Conservation (phyloP, 805 yeast species). For the Candida sphagnicola region DNA sequence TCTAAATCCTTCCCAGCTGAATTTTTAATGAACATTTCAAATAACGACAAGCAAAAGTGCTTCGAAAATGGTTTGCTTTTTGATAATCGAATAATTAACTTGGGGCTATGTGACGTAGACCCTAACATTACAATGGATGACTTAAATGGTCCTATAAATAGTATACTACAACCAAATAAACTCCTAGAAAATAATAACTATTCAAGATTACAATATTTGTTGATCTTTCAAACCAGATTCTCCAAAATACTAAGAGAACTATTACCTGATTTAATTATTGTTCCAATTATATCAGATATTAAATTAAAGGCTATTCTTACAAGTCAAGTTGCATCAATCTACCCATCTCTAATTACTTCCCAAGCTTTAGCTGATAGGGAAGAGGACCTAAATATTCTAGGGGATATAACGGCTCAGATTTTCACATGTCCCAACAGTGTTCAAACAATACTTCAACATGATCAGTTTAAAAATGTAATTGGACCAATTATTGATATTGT, state of each 20-base stretch:
- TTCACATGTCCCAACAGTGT: constrained; percentile 44
- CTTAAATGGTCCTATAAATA: constrained; percentile 12
- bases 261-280: constrained; percentile 47
- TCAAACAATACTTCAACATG: constrained; percentile 35
- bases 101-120: constrained; percentile 16
- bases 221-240: constrained; percentile 57
- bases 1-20: constrained; percentile 24
- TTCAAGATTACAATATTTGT: constrained; percentile 55
- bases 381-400: constrained; percentile 35
- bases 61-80: constrained; percentile 30
- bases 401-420: constrained; percentile 34
- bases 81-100: constrained; percentile 22
- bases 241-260: constrained; percentile 48
- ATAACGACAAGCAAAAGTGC: constrained; percentile 15
- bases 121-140: constrained; percentile 10
- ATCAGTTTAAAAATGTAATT: constrained; percentile 40
- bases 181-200: constrained; percentile 18
- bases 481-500: constrained; percentile 45
- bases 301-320: constrained; percentile 46
- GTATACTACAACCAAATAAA: constrained; percentile 10
- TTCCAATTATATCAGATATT: constrained; percentile 51
- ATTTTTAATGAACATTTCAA: constrained; percentile 16
- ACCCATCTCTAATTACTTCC: constrained; percentile 46
- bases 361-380: constrained; percentile 50
- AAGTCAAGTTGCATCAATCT: constrained; percentile 50